These are phyloP conservation scores for Skeletonema menzelii DNA, from an alignment of 108 stramenopile genomes.

Conservation along the genomic window DNA sequence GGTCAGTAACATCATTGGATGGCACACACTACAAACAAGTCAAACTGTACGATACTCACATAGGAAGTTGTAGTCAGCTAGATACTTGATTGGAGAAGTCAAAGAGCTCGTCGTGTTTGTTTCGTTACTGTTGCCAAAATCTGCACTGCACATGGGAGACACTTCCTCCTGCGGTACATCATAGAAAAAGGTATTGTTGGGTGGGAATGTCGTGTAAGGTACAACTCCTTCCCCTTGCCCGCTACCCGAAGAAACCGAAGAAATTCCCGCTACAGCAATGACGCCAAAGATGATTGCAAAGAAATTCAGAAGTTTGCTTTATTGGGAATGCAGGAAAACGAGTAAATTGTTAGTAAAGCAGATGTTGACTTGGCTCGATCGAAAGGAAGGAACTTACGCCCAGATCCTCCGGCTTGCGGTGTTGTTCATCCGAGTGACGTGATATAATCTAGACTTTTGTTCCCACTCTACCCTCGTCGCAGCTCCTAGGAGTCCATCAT, in stretches of 20 bases:
- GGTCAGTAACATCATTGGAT: not conserved
- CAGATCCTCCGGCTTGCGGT: not conserved
- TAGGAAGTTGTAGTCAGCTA: constrained; percentile 7
- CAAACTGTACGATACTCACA: not conserved
- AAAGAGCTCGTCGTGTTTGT: not conserved
- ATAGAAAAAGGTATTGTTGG: not conserved
- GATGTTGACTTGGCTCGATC: not conserved
- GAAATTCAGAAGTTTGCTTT: not conserved
- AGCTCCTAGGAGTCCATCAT: not conserved
- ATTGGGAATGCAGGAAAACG: not conserved
- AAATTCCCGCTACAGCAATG: not conserved
- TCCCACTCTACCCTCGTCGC: not conserved
- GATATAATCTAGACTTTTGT: not conserved
- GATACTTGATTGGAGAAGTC: constrained; percentile 1
- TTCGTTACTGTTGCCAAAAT: not conserved
- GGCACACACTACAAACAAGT: not conserved
- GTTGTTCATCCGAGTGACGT: not conserved
- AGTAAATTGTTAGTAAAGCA: not conserved
- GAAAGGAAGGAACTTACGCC: not conserved
- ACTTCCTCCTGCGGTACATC: not conserved
- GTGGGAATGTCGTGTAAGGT: not conserved
- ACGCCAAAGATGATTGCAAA: not conserved
- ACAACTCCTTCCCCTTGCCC: not conserved
- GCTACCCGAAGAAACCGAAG: not conserved
- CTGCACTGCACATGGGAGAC: not conserved